These are phyloP conservation scores for Magnolia sinica DNA, from an alignment of 164 flowering plant species.

Conservation along the genomic window DNA sequence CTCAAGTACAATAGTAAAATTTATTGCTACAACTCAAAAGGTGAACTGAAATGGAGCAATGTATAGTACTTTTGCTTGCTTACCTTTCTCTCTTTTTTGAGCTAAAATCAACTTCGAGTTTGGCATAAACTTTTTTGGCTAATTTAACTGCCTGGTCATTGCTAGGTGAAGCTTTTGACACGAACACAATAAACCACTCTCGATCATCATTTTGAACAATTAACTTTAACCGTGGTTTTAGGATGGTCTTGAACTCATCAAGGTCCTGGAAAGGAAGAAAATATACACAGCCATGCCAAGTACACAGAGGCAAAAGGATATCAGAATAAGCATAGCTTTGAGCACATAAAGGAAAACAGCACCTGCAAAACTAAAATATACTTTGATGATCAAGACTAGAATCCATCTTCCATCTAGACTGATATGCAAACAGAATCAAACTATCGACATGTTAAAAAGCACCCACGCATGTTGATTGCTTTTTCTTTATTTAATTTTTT, in stretches of 20 bases:
- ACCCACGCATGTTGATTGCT: too few species aligned
- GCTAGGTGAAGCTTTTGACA: slow-evolving; percentile 82
- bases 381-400: neutral
- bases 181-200: slow-evolving; percentile 96
- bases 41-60: neutral
- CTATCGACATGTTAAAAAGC: too few species aligned
- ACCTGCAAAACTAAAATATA: neutral
- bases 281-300: neutral
- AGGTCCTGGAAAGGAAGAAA: slow-evolving; percentile 62
- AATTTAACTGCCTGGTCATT: slow-evolving; percentile 80
- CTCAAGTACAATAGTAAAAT: neutral
- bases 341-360: neutral
- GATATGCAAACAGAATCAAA: neutral
- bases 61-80: neutral
- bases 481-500: too few species aligned
- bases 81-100: slow-evolving; percentile 95
- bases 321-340: neutral
- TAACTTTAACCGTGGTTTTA: slow-evolving; percentile 89
- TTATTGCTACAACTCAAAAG: neutral
- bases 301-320: slow-evolving; percentile 4
- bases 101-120: slow-evolving; percentile 93
- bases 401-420: neutral
- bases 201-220: slow-evolving; percentile 94
- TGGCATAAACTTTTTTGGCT: slow-evolving; percentile 88
- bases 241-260: slow-evolving; percentile 93